Conservation (phyloP, 352 stramenopile genomes). For the Globisporangium paddicum region DNA sequence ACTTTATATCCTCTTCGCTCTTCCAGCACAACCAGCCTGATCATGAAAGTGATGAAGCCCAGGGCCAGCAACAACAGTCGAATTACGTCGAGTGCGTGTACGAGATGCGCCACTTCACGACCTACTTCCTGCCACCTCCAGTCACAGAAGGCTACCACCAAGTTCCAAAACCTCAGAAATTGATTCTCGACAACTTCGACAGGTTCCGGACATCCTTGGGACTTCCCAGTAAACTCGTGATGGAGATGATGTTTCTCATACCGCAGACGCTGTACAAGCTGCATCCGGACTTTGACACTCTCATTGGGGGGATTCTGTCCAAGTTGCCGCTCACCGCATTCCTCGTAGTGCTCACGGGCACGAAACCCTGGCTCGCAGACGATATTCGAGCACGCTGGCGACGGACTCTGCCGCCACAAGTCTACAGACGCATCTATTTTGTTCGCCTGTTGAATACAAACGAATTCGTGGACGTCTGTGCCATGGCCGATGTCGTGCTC, state of each 20-base stretch:
- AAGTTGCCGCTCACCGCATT: constrained; percentile 18
- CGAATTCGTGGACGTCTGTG: constrained; percentile 40
- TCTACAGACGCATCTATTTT: constrained; percentile 41
- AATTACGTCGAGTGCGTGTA: constrained; percentile 55
- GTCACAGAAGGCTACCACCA: background rate
- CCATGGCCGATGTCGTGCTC: constrained; percentile 42
- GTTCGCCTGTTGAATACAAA: constrained; percentile 23
- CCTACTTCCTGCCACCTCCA: constrained; percentile 31
- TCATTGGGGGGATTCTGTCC: constrained; percentile 35
- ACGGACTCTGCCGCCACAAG: constrained; percentile 8
- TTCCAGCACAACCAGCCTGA: constrained; percentile 20
- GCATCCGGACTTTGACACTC: constrained; percentile 49
- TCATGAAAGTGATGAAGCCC: background rate
- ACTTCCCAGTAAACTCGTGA: constrained; percentile 5
- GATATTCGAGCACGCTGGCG: constrained; percentile 25
- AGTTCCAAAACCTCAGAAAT: background rate
- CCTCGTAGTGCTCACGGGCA: constrained; percentile 32
- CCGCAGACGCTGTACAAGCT: constrained; percentile 75
- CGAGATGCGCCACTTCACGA: constrained; percentile 50
- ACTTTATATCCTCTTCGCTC: constrained; percentile 50
- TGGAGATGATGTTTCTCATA: constrained; percentile 38
- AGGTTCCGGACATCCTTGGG: constrained; percentile 9
- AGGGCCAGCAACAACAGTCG: constrained; percentile 3
- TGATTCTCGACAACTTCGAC: background rate
- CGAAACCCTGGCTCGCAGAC: constrained; percentile 22